phyloP scores from a whole-genome alignment of 176 grass and related monocot genomes.

The Raddia guianensis region DNA sequence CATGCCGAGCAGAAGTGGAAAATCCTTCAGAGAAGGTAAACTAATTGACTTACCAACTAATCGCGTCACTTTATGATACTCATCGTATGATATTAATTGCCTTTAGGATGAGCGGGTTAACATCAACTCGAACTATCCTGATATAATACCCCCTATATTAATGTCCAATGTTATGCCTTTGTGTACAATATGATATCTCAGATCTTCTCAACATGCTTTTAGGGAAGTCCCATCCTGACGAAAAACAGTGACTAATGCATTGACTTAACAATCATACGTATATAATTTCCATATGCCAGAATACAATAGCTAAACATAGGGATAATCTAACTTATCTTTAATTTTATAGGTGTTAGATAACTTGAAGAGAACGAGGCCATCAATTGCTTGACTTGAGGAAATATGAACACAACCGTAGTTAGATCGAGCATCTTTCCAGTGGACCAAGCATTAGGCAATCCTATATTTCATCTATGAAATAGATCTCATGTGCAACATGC shows the following conservation, averaged over 20 bases:
- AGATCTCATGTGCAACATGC: slow-evolving; percentile 39
- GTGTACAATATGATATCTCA: slow-evolving; percentile 25
- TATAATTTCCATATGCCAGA: slow-evolving; percentile 43
- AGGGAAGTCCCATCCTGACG: slow-evolving; percentile 29
- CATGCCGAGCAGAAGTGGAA: background rate
- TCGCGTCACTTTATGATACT: slow-evolving; percentile 18
- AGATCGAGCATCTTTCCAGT: slow-evolving; percentile 29
- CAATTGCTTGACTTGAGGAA: background rate
- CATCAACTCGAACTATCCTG: slow-evolving; percentile 37
- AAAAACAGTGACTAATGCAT: slow-evolving; percentile 28
- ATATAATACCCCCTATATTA: slow-evolving; percentile 31
- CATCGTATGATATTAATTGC: slow-evolving; percentile 18
- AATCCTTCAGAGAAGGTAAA: slow-evolving; percentile 25
- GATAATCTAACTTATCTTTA: no score
- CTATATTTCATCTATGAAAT: slow-evolving; percentile 49
- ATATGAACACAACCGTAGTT: slow-evolving; percentile 29
- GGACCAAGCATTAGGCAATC: slow-evolving; percentile 30
- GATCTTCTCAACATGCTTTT: slow-evolving; percentile 23
- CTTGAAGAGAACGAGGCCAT: no score
- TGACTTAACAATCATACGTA: slow-evolving; percentile 17
- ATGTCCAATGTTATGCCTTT: slow-evolving; percentile 29
- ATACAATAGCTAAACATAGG: background rate
- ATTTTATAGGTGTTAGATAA: no score
- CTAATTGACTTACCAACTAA: slow-evolving; percentile 45
- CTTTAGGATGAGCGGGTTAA: slow-evolving; percentile 46